phyloP scores from a whole-genome alignment of 2,329 filamentous ascomycete genomes.

The Colletotrichum acutatum region DNA sequence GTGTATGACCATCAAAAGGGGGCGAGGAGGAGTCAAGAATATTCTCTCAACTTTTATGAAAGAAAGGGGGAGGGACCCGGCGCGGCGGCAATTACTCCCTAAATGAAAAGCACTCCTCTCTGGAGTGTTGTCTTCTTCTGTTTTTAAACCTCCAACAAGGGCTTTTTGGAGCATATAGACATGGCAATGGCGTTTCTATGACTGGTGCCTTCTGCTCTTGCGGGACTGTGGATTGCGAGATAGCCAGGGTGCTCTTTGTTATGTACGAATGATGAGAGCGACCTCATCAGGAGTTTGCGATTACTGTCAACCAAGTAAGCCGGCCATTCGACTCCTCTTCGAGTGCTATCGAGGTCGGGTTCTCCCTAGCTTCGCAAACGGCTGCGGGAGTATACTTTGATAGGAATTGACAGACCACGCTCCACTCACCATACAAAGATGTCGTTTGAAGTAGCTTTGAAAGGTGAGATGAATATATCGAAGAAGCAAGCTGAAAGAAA shows the following conservation, averaged over 20 bases:
- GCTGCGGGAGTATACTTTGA: no score
- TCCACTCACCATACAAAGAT: background rate
- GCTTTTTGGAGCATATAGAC: slow-evolving; percentile 22
- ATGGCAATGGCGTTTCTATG: slow-evolving; percentile 28
- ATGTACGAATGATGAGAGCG: no score
- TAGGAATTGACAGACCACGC: no score
- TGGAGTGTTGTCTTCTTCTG: background rate
- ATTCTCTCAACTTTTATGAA: background rate
- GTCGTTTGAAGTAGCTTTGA: background rate
- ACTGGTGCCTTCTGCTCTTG: background rate
- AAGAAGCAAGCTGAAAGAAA: background rate
- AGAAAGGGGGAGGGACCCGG: background rate
- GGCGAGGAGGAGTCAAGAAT: background rate
- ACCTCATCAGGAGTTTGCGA: no score
- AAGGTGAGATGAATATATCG: no score
- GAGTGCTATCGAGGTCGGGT: no score
- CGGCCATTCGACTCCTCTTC: no score
- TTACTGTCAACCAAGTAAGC: no score
- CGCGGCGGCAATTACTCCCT: background rate
- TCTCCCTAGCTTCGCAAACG: no score
- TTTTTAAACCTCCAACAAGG: background rate
- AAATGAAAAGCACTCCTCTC: slow-evolving; percentile 18
- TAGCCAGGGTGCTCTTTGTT: no score
- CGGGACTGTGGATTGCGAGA: no score
- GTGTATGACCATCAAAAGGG: background rate